Base-by-base conservation (phyloP, 148 eudicot species). In the Rhododendron ferrugineum region DNA sequence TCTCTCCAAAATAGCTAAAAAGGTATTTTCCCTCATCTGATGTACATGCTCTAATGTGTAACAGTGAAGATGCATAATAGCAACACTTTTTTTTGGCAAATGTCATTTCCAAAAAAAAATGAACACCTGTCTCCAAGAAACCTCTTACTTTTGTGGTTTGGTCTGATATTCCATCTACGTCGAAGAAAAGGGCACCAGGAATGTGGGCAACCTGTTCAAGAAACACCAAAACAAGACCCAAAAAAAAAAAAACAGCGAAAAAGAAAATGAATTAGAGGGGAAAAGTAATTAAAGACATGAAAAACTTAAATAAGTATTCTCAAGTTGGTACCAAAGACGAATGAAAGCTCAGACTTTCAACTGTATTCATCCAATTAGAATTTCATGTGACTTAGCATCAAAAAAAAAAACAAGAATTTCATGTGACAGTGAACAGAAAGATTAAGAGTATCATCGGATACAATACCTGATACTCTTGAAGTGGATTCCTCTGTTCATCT, bases 171-270 rank as follows among this genome's bases (percentile, higher is more conserved):
- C 98, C 98, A 88, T 97, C 99, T 81, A 97, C 90, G 42, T 95
- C 99, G 82, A 97, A 97, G 95, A 97, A 97, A 79, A 97, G 91
- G 47, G 99, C 98, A 87, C 98, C 96, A 26, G 99, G 98, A 90
- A 97, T 95, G 87, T 93, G 98, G 62, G 98, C 98, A 85, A 93
- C 98, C 99, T 97, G 93, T 80, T 83, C 83, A 89, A 85, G 77
- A 77, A 79, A 30, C 30, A 79, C 60, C 42, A 40, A 20, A 58
- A 14, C 52, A 44, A 16, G 10, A 18, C 50, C 60, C 56, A 3
- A 5, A 16, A 40, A 54, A 54, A 54, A 54, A n/a, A 60, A 26
- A 30, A 49, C 6, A 54, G 23, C 4, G 2, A 77, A 60, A 28
- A 32, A n/a, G 7, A 49, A 7, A 2, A 47, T 11, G 11, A 47